Evolutionary conservation across 768 basidiomycete species (phyloP).

Genomic region (Brasilioporus rufonigricans): DNA sequence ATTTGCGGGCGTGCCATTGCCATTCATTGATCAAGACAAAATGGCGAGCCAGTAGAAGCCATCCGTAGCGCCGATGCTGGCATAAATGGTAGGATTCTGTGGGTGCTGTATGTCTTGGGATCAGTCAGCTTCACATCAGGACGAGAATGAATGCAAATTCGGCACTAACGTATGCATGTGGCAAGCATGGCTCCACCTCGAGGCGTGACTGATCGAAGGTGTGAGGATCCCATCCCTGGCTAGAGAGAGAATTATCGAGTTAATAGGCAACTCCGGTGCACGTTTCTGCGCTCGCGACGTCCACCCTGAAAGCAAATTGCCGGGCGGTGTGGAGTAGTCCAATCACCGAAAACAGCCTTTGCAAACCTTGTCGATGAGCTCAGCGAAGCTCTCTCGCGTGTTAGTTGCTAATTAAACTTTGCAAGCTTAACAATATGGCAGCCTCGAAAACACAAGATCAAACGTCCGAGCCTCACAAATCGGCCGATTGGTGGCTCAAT

Average conservation of each 20-base stretch:
- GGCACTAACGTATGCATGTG: slow-evolving; percentile 30
- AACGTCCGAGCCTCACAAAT: slow-evolving; percentile 5
- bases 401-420: slow-evolving; percentile 19
- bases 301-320: slow-evolving; percentile 22
- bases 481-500: slow-evolving; percentile 7
- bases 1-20: neutral
- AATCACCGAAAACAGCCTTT: slow-evolving; percentile 20
- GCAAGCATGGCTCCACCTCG: slow-evolving; percentile 33
- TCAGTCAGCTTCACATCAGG: slow-evolving; percentile 20
- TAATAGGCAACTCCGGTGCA: slow-evolving; percentile 22
- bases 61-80: slow-evolving; percentile 21
- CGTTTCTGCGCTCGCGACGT: slow-evolving; percentile 11
- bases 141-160: slow-evolving; percentile 32
- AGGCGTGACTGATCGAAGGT: slow-evolving; percentile 34
- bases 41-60: slow-evolving; percentile 16
- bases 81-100: slow-evolving; percentile 23
- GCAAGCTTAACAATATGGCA: slow-evolving; percentile 18
- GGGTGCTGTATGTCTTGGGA: slow-evolving; percentile 19
- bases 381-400: slow-evolving; percentile 27
- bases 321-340: slow-evolving; percentile 25
- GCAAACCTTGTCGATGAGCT: slow-evolving; percentile 29
- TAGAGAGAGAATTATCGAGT: slow-evolving; percentile 6
- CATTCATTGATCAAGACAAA: slow-evolving; percentile 17
- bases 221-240: slow-evolving; percentile 30
- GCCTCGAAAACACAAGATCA: slow-evolving; percentile 2